A percentile compares a stretch with the other conserved stretches of the same genome.
These are phyloP conservation scores for Geotrichum cucujoidarum DNA, from an alignment of 1,139 yeast species.

Conservation along the genomic window DNA sequence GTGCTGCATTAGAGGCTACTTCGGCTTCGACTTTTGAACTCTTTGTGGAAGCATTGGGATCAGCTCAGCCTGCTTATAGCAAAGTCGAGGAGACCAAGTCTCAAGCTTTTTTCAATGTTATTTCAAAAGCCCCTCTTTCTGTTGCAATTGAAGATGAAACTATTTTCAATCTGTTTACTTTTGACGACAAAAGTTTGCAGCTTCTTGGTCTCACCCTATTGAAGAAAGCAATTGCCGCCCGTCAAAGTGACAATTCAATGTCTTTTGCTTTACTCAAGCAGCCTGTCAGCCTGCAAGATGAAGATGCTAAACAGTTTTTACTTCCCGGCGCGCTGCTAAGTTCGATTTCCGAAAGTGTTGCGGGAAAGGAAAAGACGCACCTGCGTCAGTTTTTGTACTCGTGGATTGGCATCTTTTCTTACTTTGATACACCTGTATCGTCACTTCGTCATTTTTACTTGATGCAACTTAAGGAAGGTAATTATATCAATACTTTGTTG, in stretches of 20 bases:
- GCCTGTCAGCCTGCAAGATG: constrained; percentile 12
- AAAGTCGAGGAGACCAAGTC: constrained; percentile 23
- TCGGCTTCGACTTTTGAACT: constrained; percentile 10
- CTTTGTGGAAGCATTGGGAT: constrained; percentile 7
- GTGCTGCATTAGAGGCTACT: constrained; percentile 1
- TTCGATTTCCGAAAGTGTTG: constrained; percentile 28
- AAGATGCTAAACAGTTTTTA: constrained; percentile 19
- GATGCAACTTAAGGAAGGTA: constrained; percentile 48
- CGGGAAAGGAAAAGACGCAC: constrained; percentile 23
- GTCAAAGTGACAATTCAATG: constrained; percentile 17
- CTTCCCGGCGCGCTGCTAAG: constrained; percentile 34
- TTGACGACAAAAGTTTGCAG: constrained; percentile 12
- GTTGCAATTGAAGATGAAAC: constrained; percentile 11
- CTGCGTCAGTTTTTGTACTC: constrained; percentile 50
- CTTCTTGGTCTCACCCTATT: constrained; percentile 9
- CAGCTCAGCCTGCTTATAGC: constrained; percentile 28
- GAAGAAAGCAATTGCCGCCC: constrained; percentile 1
- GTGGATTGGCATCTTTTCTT: constrained; percentile 62
- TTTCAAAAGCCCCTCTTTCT: neutral
- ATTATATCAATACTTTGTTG: constrained; percentile 41
- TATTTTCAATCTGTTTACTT: constrained; percentile 6
- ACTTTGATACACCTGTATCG: constrained; percentile 61
- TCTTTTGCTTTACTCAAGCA: constrained; percentile 15
- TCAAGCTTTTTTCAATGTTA: constrained; percentile 6
- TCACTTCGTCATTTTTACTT: constrained; percentile 59